Evolutionary conservation across 2,329 filamentous ascomycete species (phyloP).

Genomic region (Apiospora phragmitis): DNA sequence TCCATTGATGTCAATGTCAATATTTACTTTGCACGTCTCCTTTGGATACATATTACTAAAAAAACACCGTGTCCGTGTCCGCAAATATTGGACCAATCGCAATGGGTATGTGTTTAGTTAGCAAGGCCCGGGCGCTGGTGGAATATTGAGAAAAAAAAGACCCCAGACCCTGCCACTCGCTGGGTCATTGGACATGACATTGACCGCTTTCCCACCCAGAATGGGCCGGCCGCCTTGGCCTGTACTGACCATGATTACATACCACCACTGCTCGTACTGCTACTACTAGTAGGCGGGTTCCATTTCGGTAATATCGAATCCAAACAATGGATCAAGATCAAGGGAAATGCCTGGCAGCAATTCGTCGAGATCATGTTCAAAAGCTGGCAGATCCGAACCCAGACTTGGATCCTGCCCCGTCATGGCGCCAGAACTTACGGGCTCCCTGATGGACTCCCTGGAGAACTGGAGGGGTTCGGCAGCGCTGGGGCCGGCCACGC

Average conservation of each 20-base stretch:
- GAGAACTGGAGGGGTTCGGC: slow-evolving; percentile 2
- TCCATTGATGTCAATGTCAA: neutral
- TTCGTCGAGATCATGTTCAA: neutral
- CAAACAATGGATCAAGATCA: slow-evolving; percentile 6
- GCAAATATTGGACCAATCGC: slow-evolving; percentile 3
- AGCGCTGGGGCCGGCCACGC: neutral
- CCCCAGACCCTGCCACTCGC: neutral
- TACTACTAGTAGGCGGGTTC: neutral
- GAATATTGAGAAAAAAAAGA: neutral
- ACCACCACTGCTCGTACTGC: neutral
- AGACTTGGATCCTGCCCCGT: neutral
- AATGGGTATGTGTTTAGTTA: neutral
- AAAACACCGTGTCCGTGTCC: neutral
- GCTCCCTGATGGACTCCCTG: neutral
- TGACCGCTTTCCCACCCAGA: neutral
- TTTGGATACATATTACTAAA: neutral
- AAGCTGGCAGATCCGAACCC: neutral
- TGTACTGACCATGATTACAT: no score
- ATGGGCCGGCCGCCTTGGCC: neutral
- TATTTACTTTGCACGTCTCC: neutral
- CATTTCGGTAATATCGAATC: slow-evolving; percentile 9
- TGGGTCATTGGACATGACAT: neutral
- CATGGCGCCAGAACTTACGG: slow-evolving; percentile 1
- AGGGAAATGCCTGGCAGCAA: neutral
- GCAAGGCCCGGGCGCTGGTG: neutral